Base-by-base conservation (phyloP, 2,329 filamentous ascomycete species). In the Colletotrichum graminicola region DNA sequence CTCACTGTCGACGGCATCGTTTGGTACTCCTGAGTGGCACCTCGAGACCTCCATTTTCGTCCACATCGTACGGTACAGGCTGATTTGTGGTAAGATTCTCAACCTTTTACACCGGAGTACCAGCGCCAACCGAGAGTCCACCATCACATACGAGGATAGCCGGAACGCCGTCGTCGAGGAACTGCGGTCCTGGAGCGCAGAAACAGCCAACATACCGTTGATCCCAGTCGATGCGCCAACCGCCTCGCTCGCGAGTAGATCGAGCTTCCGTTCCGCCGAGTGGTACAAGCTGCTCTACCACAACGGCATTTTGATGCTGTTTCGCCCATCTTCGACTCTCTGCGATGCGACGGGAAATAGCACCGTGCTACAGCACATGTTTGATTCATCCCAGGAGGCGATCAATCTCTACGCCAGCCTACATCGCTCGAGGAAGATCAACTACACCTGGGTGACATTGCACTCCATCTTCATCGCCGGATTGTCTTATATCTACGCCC, bases 371-470 rank as follows among this genome's bases (percentile, higher is more conserved):
- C 81, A 82, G 45, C 78, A 79, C 29, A 79, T 84, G 18, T 84
- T 82, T 56, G 76, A 78, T 21, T 80, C 83, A 0, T 78, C 83
- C 1, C 77, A 79, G 32, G 76, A 82, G 23, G 76, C 82, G 0
- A 84, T 86, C 54, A 78, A 76, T 1, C 75, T 84, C 0, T 87
- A 87, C 62, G 79, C 84, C 0, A 80, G 79, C 23, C 74, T 87
- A 0, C 83, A 85, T 60, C 80, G 81, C 8, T 83, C 82, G 0
- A 78, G 83, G 5, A 82, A 82, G 56, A 82, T 86, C 67, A 86
- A 86, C 73, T 86, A 82, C 52, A 83, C 81, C 0, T 87, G 84
- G 84, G 82, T 86, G 34, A 85, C 84, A 0, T 79, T 86, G 67
- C 85, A 87, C 61, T 79, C 82, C 0, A 79, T 86, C 1, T 87